Conservation (phyloP, 164 flowering plant species). For the Magnolia officinalis region DNA sequence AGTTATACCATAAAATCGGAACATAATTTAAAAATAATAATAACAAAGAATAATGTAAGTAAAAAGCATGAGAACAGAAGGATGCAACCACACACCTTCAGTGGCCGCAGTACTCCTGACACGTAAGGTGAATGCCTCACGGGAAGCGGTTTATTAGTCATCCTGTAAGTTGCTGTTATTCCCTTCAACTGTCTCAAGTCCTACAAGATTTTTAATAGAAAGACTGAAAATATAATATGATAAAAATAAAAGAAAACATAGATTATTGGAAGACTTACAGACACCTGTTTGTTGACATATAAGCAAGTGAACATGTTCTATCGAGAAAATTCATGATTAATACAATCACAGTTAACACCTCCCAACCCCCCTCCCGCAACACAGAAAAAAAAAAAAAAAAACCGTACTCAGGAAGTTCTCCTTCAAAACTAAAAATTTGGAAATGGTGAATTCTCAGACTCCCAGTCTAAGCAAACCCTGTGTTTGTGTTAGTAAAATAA, state of each 20-base stretch:
- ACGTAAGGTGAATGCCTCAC: conserved; percentile 91
- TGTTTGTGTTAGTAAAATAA: no score
- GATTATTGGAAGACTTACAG: not conserved
- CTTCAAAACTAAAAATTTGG: no score
- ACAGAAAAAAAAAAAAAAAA: no score
- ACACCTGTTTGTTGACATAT: no score
- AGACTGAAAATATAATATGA: not conserved
- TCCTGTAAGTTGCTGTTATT: conserved; percentile 83
- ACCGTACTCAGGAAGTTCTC: no score
- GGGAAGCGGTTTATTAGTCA: conserved; percentile 94
- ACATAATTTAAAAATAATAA: not conserved
- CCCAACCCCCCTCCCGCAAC: no score
- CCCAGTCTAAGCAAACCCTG: no score
- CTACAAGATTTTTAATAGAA: conserved; percentile 28
- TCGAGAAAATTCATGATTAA: not conserved
- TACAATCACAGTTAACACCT: not conserved
- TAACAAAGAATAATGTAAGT: not conserved
- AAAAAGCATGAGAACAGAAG: not conserved
- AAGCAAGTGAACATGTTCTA: no score
- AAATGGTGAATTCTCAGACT: no score
- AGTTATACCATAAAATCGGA: not conserved
- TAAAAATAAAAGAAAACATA: not conserved
- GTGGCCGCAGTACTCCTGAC: conserved; percentile 66
- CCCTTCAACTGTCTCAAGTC: conserved; percentile 88
- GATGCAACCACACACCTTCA: conserved; percentile 49